Evolutionary conservation across 225 moss, liverwort and hornwort species (phyloP), one percentile per base, ranked within the genome.

Genomic region (Ulota crispa): DNA sequence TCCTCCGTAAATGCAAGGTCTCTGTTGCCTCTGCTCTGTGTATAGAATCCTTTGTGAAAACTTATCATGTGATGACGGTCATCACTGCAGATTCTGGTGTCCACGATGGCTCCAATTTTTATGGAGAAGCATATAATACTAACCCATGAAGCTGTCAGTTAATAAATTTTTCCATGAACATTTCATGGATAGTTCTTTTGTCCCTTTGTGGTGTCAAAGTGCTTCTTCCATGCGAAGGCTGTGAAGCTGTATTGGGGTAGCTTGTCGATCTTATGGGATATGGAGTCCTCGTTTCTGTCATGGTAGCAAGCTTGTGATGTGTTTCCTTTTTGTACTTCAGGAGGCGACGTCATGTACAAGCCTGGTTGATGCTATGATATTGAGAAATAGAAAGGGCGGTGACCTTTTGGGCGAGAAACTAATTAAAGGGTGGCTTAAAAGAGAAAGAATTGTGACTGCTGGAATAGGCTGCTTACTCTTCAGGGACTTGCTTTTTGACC

Each of bases 1-100:
- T 64, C 63, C 71, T 77, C 41, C 67, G 45, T 10, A 50, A 70
- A 42, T 23, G 12, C 74, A 74, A 78, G 56, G 64, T 68, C 47
- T 65, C 23, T 12, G 34, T 42, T 71, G 60, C 87, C 71, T 72
- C 82, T 59, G 43, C 50, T 71, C 43, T 85, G 68, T 74, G 81
- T 57, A 47, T 47, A 3, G 78, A 70, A 4, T 70, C 70, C 81
- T 77, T 68, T 34, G 14, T 78, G 63, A 80, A 16, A 81, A 78
- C 8, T 80, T 36, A 13, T 64, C 24, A 39, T 30, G 67, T 74
- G 70, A 78, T 70, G 73, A 80, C 52, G 54, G 34, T 42, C 70
- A 34, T 76, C 71, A 39, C 24, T 70, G 3, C n/a, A 70, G 64
- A 64, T 56, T 77, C 27, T 34, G 45, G 45, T 56, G 23, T 81